phyloP scores from a whole-genome alignment of 192 early-diverging fungal genomes.

The Neocallimastix lanati region DNA sequence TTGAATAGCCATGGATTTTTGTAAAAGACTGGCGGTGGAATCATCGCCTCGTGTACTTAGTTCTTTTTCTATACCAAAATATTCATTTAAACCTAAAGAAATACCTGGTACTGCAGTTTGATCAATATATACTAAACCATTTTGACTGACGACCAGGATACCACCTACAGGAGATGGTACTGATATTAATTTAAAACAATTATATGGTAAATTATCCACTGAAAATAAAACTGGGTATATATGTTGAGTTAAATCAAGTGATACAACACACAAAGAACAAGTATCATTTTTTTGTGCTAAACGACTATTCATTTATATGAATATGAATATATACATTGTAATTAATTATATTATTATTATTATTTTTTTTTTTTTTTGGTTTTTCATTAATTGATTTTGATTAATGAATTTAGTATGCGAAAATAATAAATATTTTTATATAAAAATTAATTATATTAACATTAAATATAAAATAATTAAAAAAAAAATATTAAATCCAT shows the following conservation, averaged over 20 bases:
- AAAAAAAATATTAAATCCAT: too few species aligned
- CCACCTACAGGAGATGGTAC: conserved; percentile 76
- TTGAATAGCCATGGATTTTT: conserved; percentile 6
- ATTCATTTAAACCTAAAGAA: conserved; percentile 53
- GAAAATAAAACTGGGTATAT: conserved; percentile 67
- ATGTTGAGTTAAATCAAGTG: conserved; percentile 57
- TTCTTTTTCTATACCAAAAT: conserved; percentile 24
- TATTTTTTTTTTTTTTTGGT: too few species aligned
- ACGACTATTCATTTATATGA: conserved; percentile 21
- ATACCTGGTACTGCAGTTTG: conserved; percentile 62
- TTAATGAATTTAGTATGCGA: too few species aligned
- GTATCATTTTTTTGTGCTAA: conserved; percentile 48
- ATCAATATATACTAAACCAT: conserved; percentile 66
- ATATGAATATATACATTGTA: background rate
- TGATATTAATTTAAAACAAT: conserved; percentile 44
- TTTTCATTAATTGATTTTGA: too few species aligned
- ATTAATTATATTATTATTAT: background rate
- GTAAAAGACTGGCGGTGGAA: background rate
- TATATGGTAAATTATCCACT: conserved; percentile 61
- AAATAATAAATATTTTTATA: too few species aligned
- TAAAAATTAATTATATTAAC: too few species aligned
- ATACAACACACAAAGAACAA: conserved; percentile 57
- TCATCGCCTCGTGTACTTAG: background rate
- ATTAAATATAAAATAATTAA: too few species aligned
- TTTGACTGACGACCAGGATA: conserved; percentile 57